Conservation (phyloP, 805 yeast species). For the Ogataea methylovora region DNA sequence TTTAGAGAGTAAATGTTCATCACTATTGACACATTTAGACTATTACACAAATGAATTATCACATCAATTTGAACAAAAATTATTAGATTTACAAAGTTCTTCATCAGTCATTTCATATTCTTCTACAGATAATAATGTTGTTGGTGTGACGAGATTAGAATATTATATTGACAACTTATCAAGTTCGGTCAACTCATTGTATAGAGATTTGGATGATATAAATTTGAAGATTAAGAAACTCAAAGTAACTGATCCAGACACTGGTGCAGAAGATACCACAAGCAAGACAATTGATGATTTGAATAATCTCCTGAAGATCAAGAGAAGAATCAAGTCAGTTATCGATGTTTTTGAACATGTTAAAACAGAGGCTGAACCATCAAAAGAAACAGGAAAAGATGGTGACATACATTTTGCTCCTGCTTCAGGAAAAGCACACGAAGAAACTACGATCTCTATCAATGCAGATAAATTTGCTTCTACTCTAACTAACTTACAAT, state of each 20-base stretch:
- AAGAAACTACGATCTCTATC: conserved; percentile 5
- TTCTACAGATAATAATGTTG: conserved; percentile 13
- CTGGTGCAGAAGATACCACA: conserved; percentile 6
- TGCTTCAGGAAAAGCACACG: conserved; percentile 2
- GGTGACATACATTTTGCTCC: conserved; percentile 4
- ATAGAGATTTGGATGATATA: conserved; percentile 35
- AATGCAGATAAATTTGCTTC: conserved; percentile 21
- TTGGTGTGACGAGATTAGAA: conserved; percentile 50
- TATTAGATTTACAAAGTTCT: conserved; percentile 39
- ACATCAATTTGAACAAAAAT: conserved; percentile 41
- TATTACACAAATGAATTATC: conserved; percentile 54
- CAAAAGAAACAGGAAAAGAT: conserved; percentile 8
- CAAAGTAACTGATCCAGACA: not conserved
- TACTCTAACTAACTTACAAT: conserved; percentile 37
- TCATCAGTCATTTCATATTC: conserved; percentile 43
- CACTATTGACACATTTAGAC: conserved; percentile 52
- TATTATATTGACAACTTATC: conserved; percentile 57
- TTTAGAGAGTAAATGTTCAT: conserved; percentile 40
- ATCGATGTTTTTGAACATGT: conserved; percentile 38
- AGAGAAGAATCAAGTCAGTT: conserved; percentile 38
- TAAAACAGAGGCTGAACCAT: conserved; percentile 29
- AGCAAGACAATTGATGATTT: conserved; percentile 30
- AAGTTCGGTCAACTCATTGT: conserved; percentile 49
- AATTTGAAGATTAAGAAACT: conserved; percentile 16
- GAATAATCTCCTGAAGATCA: conserved; percentile 35